Conservation (phyloP, 2,329 filamentous ascomycete genomes). For the Pseudogymnoascus sp. region DNA sequence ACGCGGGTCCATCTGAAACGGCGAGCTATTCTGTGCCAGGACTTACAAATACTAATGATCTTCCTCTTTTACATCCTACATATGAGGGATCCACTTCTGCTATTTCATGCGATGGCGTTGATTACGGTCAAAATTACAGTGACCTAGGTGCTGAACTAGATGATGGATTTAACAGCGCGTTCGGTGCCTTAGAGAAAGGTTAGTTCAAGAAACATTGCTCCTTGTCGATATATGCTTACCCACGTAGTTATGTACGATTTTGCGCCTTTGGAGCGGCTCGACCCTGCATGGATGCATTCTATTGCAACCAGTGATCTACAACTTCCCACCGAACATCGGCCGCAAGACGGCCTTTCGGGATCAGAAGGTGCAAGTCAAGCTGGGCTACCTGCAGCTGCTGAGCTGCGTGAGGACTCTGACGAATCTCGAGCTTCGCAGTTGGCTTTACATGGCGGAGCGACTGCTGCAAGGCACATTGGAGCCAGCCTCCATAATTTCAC, state of each 20-base stretch:
- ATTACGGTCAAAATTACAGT: neutral
- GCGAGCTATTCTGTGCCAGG: neutral
- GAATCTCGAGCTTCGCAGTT: neutral
- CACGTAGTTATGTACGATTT: neutral
- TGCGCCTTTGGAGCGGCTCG: neutral
- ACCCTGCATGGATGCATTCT: neutral
- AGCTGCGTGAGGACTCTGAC: neutral
- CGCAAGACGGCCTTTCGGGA: neutral
- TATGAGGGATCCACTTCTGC: neutral
- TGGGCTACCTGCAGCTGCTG: neutral
- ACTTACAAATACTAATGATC: neutral
- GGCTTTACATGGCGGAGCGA: neutral
- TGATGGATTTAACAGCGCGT: neutral
- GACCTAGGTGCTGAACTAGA: neutral
- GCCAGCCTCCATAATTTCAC: neutral
- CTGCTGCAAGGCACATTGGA: neutral
- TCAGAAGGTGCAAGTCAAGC: neutral
- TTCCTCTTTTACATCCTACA: neutral
- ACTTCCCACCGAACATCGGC: neutral
- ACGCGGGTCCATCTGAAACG: neutral
- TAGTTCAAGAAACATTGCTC: neutral
- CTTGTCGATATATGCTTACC: neutral
- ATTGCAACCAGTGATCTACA: neutral
- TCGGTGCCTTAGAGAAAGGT: neutral
- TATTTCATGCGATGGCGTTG: neutral